Evolutionary conservation across 2,329 filamentous ascomycete genomes (phyloP), one percentile per base, ranked within the genome.

Genomic region (Diaporthe capsici): DNA sequence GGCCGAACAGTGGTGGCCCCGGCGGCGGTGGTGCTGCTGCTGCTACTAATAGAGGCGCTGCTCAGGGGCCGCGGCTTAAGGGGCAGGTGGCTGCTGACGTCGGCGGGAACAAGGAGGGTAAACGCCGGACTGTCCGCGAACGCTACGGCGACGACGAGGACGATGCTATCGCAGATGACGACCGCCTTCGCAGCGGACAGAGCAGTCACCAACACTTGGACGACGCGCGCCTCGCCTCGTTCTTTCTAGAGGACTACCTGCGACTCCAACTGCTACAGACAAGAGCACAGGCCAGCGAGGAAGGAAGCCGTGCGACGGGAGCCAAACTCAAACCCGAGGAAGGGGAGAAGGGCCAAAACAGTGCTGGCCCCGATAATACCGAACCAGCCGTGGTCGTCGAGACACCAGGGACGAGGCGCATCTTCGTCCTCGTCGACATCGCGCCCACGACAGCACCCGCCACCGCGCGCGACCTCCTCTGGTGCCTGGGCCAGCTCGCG

Each of bases 401-500:
- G 25, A 82, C 80, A 0, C 77, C 80, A 0, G 74, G 65, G 31
- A 55, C 78, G 9, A 77, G 80, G 37, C 76, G 82, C 17, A 82
- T 80, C 0, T 84, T 83, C 42, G 78, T 83, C 39, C 80, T 83
- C n/a, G 78, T 83, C 61, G 82, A 83, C 51, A 77, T 81, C 15
- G 74, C 80, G 28, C 80, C 82, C 72, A 77, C 80, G 47, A 80
- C 79, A 39, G 76, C 79, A 2, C 55, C 77, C 0, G 39, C 77
- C 0, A 82, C 81, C 61, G 78, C 82, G 8, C 74, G 80, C 37
- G 81, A 81, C 44, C 73, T 83, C 1, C 68, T 83, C 6, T 77
- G 61, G 63, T 79, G 80, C 34, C 77, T 84, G 17, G 77, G 78
- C 1, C 80, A 80, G 47, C 80, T 83, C 8, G 65, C 82, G 1